Base-by-base conservation (phyloP, 2,329 filamentous ascomycete species). In the Colletotrichum caudatum region DNA sequence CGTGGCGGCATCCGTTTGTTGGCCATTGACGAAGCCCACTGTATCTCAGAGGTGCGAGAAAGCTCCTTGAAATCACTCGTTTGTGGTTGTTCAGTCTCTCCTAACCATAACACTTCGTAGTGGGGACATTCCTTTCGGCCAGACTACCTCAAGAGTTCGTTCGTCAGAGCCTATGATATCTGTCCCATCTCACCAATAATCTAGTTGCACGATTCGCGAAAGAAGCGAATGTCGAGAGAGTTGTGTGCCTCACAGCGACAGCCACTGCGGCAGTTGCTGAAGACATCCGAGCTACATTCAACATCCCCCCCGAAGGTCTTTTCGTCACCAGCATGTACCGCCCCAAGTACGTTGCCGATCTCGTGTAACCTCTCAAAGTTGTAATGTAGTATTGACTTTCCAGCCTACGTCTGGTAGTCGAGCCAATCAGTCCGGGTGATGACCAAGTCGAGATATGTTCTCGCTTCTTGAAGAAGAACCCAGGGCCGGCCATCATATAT, bases 261-360 rank as follows among this genome's bases (percentile, higher is more conserved):
- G 88, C 88, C 11, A 90, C 87, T 2, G 86, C 85, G 2, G 81
- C 82, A 12, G 88, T 90, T n/a, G 83, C 85, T 0, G 77, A 85
- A 8, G 88, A 90, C 66, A 84, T 90, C 35, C 85, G 87, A 73
- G 78, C 82, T 48, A 84, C 84, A 0, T 90, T 90, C 75, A 73
- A 83, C 2, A 86, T 91, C 37, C 76, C 82, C 3, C 74, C 83
- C 33, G 76, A 79, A 1, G 87, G 87, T 0, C 81, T 91, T 1
- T 91, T 90, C 76, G 83, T 85, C 66, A 91, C 88, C 0, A 85
- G 88, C 0, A 88, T 88, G 5, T 91, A 90, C 76, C 83, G 89
- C 2, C 81, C 87, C 0, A 90, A 90, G 81, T 83, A 35, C 51
- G 77, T 48, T 20, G 12, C 8, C 35, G 16, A 37, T 41, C 0